Base-by-base conservation (phyloP, 495 filamentous ascomycete species). In the Articulospora tetracladia region DNA sequence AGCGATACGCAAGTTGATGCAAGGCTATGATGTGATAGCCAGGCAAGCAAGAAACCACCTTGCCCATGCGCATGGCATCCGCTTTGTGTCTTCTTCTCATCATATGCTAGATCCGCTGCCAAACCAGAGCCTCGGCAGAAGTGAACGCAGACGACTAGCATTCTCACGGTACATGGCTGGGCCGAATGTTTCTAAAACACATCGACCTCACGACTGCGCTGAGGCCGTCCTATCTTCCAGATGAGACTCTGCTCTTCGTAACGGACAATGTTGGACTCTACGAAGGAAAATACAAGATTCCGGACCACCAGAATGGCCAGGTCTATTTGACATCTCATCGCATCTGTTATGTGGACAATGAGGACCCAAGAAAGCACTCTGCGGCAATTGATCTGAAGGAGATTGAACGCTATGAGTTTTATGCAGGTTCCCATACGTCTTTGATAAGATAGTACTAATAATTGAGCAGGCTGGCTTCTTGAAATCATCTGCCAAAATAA, bases 191-290 rank as follows among this genome's bases (percentile, higher is more conserved):
- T 79, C 85, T 97, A 82, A 93, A 93, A 79, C 85, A 86, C 68
- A 79, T 98, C 68, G 93, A 97, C 74, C 82, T 99, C 66, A 98
- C 95, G 8, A 96, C 92, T 73, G 94, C 94, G 60, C 83, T 96
- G 69, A 89, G 95, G 77, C 94, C 94, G 46, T 86, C 86, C 54
- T 86, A 97, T 60, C 81, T 95, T 50, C 90, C 92, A 62, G 95
- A 97, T 76, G 94, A 98, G 73, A 78, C 80, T 59, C 77, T 97
- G 28, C 83, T 98, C 58, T 98, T 97, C 77, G 92, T 99, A 60
- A 92, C 97, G 75, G 91, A 97, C 81, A 89, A 89, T 72, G 94
- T 98, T 68, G 94, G 95, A 66, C 78, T 99, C 63, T 99, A 99
- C 76, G 90, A 97, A 79, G 94, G 95, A 60, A 98, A 97, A 77